Base-by-base conservation (phyloP, 2,329 filamentous ascomycete species). In the Curvularia verruculosa region DNA sequence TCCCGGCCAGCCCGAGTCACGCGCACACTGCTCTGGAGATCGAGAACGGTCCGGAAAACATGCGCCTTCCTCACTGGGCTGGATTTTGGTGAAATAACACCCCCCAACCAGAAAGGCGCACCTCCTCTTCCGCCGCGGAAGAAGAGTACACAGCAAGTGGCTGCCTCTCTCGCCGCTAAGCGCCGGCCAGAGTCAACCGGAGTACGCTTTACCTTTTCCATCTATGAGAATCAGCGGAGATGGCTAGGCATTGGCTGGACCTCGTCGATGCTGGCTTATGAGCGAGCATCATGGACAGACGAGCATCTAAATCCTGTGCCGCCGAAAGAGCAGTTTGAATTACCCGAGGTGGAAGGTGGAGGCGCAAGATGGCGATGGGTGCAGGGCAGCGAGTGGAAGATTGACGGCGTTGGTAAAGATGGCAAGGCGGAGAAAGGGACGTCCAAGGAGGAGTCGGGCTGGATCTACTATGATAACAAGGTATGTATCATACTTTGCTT, bases 401-500 rank as follows among this genome's bases (percentile, higher is more conserved):
- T 98, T 24, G 94, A 98, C 67, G 90, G 90, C 0, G 86, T 86
- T 1, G 76, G 83, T 18, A 60, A 68, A 13, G 71, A 75, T 29
- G 58, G 58, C 18, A 74, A 72, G 39, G 47, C 50, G 8, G 63
- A 66, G 12, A 87, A 77, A 24, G 68, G 65, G 6, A 66, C 59
- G 12, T 70, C 72, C 7, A 70, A 68, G 12, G 75, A 75, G n/a
- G 80, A 81, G 3, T 87, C 88, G 65, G 95, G 93, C 1, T 99
- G 95, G 95, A 91, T 96, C 36, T 99, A 95, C 76, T 99, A 97
- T 73, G 95, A 99, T 71, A 98, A 94, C 75, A 97, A 96, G 87
- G 91, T 92, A 79, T 21, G 52, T 28, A 34, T 0, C 37, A 5
- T 31, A 12, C 1, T 1, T 31, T 36, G 19, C 8, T 37, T 9